Evolutionary conservation across 2,329 filamentous ascomycete species (phyloP).

Genomic region (Acephala macrosclerotiorum): DNA sequence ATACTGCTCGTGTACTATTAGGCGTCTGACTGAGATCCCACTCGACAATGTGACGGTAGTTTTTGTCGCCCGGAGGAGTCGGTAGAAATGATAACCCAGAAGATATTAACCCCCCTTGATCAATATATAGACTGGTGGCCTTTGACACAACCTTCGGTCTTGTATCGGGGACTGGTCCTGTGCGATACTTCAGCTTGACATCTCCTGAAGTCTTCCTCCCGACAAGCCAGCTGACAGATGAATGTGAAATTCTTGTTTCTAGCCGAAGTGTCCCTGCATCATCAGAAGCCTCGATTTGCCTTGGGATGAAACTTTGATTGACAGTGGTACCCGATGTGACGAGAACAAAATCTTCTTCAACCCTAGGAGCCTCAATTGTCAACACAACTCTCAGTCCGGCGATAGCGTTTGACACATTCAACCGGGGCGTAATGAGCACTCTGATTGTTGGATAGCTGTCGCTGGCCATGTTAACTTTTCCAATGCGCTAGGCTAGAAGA

Average conservation of each 20-base stretch:
- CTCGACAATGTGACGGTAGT: slow-evolving; percentile 26
- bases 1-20: slow-evolving; percentile 34
- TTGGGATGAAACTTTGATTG: not conserved
- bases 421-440: slow-evolving; percentile 3
- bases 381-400: slow-evolving; percentile 12
- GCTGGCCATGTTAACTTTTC: not conserved
- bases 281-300: slow-evolving; percentile 4
- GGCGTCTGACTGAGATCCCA: slow-evolving; percentile 36
- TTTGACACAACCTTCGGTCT: not conserved
- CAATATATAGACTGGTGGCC: slow-evolving; percentile 15
- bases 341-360: slow-evolving; percentile 9
- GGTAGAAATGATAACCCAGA: slow-evolving; percentile 30
- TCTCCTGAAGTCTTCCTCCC: slow-evolving; percentile 7
- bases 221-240: not conserved
- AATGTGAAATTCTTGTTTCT: not conserved
- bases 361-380: slow-evolving; percentile 6
- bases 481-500: not conserved
- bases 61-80: slow-evolving; percentile 11
- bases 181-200: slow-evolving; percentile 9
- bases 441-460: slow-evolving; percentile 1
- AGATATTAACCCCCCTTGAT: slow-evolving; percentile 29
- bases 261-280: slow-evolving; percentile 1
- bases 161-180: not conserved
- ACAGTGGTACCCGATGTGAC: not conserved
- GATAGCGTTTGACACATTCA: not conserved